These are phyloP conservation scores for Sugiyamaella japonica DNA, from an alignment of 1,139 yeast species.

Conservation along the genomic window DNA sequence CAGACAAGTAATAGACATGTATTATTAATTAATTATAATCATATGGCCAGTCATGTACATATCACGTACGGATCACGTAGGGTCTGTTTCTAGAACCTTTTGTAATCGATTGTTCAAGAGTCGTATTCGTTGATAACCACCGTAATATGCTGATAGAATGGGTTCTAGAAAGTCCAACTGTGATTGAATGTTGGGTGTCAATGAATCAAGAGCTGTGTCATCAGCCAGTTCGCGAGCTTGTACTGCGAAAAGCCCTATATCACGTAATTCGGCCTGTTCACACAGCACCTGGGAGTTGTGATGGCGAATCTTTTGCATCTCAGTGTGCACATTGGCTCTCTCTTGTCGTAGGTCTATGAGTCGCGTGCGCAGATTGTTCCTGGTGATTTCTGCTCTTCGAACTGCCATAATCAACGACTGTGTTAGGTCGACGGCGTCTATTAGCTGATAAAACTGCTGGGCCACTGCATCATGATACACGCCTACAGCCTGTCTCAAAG, in stretches of 20 bases:
- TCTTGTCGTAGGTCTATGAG: constrained; percentile 28
- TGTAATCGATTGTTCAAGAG: constrained; percentile 11
- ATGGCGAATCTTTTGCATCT: constrained; percentile 26
- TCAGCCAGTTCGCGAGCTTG: constrained; percentile 20
- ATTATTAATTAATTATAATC: not conserved
- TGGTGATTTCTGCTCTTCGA: constrained; percentile 26
- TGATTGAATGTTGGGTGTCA: constrained; percentile 9
- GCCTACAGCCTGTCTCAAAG: constrained; percentile 18
- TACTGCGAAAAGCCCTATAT: constrained; percentile 24
- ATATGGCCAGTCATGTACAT: no score
- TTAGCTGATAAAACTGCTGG: constrained; percentile 25
- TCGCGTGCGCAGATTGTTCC: constrained; percentile 26
- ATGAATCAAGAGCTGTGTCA: not conserved
- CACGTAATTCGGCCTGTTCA: constrained; percentile 19
- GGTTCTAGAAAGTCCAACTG: constrained; percentile 22
- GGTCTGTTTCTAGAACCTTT: not conserved
- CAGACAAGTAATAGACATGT: not conserved
- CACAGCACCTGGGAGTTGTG: constrained; percentile 15
- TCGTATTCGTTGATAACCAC: constrained; percentile 9
- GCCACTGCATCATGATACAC: constrained; percentile 25
- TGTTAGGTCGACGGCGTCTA: constrained; percentile 29
- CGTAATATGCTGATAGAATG: constrained; percentile 8
- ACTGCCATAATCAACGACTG: constrained; percentile 24
- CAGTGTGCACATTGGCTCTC: constrained; percentile 24
- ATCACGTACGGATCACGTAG: no score